Evolutionary conservation across 2,329 filamentous ascomycete species (phyloP), one percentile per base, ranked within the genome.

Genomic region (Fusarium hostae): DNA sequence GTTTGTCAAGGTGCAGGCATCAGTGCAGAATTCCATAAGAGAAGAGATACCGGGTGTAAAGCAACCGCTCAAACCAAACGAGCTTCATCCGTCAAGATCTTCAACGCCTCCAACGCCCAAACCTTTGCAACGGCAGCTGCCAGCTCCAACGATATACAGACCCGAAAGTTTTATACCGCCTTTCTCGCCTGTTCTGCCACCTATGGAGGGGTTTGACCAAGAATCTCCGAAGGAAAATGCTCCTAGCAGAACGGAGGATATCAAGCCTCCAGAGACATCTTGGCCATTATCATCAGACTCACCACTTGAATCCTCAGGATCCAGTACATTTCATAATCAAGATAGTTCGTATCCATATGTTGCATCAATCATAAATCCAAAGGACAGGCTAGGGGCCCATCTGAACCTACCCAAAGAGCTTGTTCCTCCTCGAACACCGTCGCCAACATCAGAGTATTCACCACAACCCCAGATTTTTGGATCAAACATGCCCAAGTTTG

Each of bases 251-350:
- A 24, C 18, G 8, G 43, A 43, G 18, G 22, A 43, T 20, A 20
- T 32, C n/a, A 68, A 45, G n/a, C 32, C 24, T 9, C n/a, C 39
- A 26, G 57, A 68, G 50, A 35, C 63, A 45, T 40, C 63, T 16
- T 68, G 65, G 65, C 65, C 65, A 9, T 68, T 68, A 18, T 63
- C 65, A 15, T 68, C 65, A 22, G 64, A 44, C 28, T 68, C 65
- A 15, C 64, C 65, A 26, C 44, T 57, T 35, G 65, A 54, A 28
- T 68, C 65, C 6, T 68, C 65, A 24, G 65, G 57, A n/a, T 68
- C 63, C 10, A 68, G 63, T 50, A 68, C 50, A 41, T 68, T 63
- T 30, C 63, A 44, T n/a, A 50, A 40, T 20, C 63, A 68, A 57
- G 50, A 68, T 24, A 62, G 40, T 32, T 34, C 65, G 20, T 43